phyloP scores from a whole-genome alignment of 2,329 filamentous ascomycete species.

The Alternaria triticina region DNA sequence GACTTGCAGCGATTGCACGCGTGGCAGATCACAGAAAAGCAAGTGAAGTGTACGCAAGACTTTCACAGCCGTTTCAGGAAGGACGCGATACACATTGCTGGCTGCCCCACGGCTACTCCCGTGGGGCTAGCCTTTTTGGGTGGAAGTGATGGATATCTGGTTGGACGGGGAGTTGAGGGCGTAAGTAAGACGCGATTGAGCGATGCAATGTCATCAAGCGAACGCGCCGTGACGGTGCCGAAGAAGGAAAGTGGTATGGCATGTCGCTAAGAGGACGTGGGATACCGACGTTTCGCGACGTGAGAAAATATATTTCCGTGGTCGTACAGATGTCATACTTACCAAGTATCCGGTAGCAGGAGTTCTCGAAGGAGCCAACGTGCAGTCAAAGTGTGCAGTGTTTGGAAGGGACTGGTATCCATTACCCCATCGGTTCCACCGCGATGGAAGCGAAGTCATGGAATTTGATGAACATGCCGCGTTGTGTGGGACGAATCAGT shows the following conservation, averaged over 20 bases:
- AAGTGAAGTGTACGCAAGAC: background rate
- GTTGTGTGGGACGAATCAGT: conserved; percentile 23
- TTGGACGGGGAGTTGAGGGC: background rate
- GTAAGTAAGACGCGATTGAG: background rate
- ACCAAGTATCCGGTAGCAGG: background rate
- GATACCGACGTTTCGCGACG: background rate
- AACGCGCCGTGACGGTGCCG: background rate
- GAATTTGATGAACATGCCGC: conserved; percentile 27
- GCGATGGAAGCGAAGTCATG: conserved; percentile 1
- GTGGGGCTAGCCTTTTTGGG: conserved; percentile 22
- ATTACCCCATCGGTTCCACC: conserved; percentile 23
- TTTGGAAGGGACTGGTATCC: background rate
- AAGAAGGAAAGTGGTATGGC: background rate
- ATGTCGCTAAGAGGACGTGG: background rate
- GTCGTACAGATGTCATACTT: background rate
- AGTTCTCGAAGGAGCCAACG: background rate
- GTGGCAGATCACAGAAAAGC: background rate
- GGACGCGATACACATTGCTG: conserved; percentile 11
- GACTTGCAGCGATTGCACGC: background rate
- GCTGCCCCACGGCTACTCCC: conserved; percentile 31
- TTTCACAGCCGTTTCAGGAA: conserved; percentile 7
- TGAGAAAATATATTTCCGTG: background rate
- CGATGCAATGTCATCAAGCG: background rate
- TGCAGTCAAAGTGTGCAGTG: conserved; percentile 1
- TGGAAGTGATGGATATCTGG: background rate